Base-by-base conservation (phyloP, 306 rosid species). In the Canavalia gladiata region DNA sequence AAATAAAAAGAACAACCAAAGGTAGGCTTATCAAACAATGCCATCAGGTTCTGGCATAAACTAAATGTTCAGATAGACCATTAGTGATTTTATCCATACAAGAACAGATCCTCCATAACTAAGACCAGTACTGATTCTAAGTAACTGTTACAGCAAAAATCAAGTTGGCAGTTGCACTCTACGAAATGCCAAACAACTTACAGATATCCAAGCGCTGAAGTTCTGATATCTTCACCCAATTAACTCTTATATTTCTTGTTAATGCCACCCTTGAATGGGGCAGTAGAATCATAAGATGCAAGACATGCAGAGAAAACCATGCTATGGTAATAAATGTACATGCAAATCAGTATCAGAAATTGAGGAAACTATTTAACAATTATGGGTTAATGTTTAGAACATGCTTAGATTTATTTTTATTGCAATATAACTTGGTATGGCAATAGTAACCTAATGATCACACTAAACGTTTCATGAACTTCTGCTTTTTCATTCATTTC, bases 61-160 rank as follows among this genome's bases (percentile, higher is more conserved):
- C 2, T 10, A 37, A 63, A 50, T 51, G 45, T 42, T 43, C 47
- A 64, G 49, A 64, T 43, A 72, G 54, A 73, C 41, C 54, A 28
- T 37, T 37, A 18, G 54, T 2, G 6, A 54, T 71, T 13, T 25
- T 74, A 65, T 49, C 67, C 72, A 56, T 46, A 30, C 59, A 54
- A 69, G 64, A 56, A 63, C 55, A 79, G 68, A 69, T 45, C 49
- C 54, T 60, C 67, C 4, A 37, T 50, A 66, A 25, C 67, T 39
- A 63, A 4, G 49, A 54, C 51, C 25, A 18, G n/a, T 7, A 57
- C 13, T 55, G 80, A 60, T 82, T 77, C 50, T 30, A 12, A 33
- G 49, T 31, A 76, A 76, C 33, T 49, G 41, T 75, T 41, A 34
- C 58, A 18, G 66, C 69, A 75, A 37, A 77, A 66, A 79, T 75